Evolutionary conservation across 2,329 filamentous ascomycete genomes (phyloP), one percentile per base, ranked within the genome.

Genomic region (Lachnellula cervina): DNA sequence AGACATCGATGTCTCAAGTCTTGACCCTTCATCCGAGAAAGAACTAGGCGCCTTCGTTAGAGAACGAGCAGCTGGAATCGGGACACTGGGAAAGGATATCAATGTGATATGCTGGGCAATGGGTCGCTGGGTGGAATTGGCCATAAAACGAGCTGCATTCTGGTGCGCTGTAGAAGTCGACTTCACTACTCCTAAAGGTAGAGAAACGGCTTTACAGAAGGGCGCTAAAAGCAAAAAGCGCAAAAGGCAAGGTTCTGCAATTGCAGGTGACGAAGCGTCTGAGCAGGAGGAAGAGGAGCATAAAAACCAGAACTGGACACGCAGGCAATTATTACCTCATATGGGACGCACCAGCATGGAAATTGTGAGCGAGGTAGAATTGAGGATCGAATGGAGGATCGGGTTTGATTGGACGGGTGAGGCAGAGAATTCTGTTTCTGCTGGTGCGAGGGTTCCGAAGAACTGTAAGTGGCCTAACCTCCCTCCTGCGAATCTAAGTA

Each of bases 351-450:
- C 76, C n/a, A 70, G 71, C 44, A 62, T 68, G 54, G 59, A 80
- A 5, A 65, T 77, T 16, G 52, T 40, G 1, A 59, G 51, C n/a
- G 58, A 62, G 4, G 65, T 65, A 13, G 64, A 67, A 59, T 62
- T 72, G 53, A 70, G 81, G 25, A 71, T 89, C 1, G 74, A 77
- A 55, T 90, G 87, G 87, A 74, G 70, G 47, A 83, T 88, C 44
- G 70, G 71, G 2, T 88, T 89, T 64, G 86, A 89, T 68, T 89
- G 86, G 86, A 86, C 85, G 0, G 87, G 87, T 5, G 87, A 89
- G 66, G 86, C 83, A 4, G 78, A 80, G 64, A 88, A 80, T 61
- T 74, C 74, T 45, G 70, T 89, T 16, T 72, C 72, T 4, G 73
- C 85, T 11, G 67, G 81, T 59, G 72, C 83, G 2, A 79, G 80